These are phyloP conservation scores for Cystobasidium sp. DNA, from an alignment of 1,284 basidiomycete species.

Conservation along the genomic window DNA sequence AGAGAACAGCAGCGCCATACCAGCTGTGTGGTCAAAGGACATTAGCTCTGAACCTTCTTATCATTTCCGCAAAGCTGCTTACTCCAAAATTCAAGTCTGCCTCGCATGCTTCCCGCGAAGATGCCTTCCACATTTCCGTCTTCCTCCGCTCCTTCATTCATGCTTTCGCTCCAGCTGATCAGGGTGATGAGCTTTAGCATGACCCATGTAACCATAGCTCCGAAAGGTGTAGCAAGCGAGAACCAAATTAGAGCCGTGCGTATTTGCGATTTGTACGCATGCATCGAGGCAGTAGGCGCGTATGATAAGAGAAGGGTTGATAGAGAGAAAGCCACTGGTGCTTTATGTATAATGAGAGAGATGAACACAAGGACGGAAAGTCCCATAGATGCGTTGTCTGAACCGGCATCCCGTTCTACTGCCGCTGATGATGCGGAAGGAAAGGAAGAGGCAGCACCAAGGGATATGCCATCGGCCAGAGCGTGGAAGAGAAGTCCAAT, in stretches of 20 bases:
- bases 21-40: neutral
- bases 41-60: neutral
- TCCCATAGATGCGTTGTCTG: slow-evolving; percentile 7
- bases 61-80: neutral
- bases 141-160: slow-evolving; percentile 40
- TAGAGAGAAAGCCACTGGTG: slow-evolving; percentile 41
- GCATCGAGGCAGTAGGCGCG: slow-evolving; percentile 26
- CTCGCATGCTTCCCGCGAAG: slow-evolving; percentile 40
- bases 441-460: slow-evolving; percentile 67
- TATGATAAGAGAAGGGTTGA: slow-evolving; percentile 40
- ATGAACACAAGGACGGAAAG: slow-evolving; percentile 41
- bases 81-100: slow-evolving; percentile 42
- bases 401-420: neutral
- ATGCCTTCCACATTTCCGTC: slow-evolving; percentile 39
- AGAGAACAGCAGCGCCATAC: slow-evolving; percentile 43
- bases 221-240: slow-evolving; percentile 38
- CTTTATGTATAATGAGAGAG: slow-evolving; percentile 43
- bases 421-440: slow-evolving; percentile 4
- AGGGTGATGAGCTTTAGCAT: slow-evolving; percentile 30
- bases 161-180: slow-evolving; percentile 37
- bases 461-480: slow-evolving; percentile 83
- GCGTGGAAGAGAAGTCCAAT: slow-evolving; percentile 83
- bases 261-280: slow-evolving; percentile 29
- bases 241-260: slow-evolving; percentile 32
- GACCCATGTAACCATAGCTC: slow-evolving; percentile 37